These are phyloP conservation scores for Candida multigemmis DNA, from an alignment of 805 yeast species.

Conservation along the genomic window DNA sequence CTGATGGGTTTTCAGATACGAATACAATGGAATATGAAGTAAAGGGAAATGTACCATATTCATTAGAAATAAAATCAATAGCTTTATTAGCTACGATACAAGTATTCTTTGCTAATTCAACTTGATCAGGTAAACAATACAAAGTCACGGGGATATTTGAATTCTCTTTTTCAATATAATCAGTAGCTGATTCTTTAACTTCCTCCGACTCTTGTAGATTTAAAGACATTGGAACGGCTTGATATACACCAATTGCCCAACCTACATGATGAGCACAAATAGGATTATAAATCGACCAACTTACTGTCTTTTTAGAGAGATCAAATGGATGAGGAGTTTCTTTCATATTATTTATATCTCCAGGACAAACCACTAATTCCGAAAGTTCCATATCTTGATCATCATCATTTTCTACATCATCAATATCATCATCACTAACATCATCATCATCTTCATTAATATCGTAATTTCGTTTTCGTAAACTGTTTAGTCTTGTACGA, in stretches of 20 bases:
- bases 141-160: slow-evolving; percentile 36
- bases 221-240: slow-evolving; percentile 45
- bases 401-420: slow-evolving; percentile 33
- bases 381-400: slow-evolving; percentile 36
- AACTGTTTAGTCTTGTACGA: slow-evolving; percentile 10
- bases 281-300: slow-evolving; percentile 71
- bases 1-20: slow-evolving; percentile 44
- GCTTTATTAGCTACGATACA: slow-evolving; percentile 72
- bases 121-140: slow-evolving; percentile 55
- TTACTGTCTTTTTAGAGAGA: slow-evolving; percentile 60
- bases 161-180: slow-evolving; percentile 19
- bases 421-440: slow-evolving; percentile 13
- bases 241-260: slow-evolving; percentile 89
- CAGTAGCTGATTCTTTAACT: slow-evolving; percentile 21
- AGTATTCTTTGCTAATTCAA: slow-evolving; percentile 53
- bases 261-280: slow-evolving; percentile 92
- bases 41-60: slow-evolving; percentile 90
- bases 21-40: slow-evolving; percentile 73
- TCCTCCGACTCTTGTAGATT: slow-evolving; percentile 18
- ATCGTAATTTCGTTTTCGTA: slow-evolving; percentile 8
- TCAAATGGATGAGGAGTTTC: slow-evolving; percentile 74
- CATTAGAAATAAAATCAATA: slow-evolving; percentile 73
- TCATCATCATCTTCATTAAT: slow-evolving; percentile 23
- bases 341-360: slow-evolving; percentile 56
- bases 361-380: slow-evolving; percentile 60